These are phyloP conservation scores for Panaeolus cyanescens DNA, from an alignment of 768 basidiomycete species.

Conservation along the genomic window DNA sequence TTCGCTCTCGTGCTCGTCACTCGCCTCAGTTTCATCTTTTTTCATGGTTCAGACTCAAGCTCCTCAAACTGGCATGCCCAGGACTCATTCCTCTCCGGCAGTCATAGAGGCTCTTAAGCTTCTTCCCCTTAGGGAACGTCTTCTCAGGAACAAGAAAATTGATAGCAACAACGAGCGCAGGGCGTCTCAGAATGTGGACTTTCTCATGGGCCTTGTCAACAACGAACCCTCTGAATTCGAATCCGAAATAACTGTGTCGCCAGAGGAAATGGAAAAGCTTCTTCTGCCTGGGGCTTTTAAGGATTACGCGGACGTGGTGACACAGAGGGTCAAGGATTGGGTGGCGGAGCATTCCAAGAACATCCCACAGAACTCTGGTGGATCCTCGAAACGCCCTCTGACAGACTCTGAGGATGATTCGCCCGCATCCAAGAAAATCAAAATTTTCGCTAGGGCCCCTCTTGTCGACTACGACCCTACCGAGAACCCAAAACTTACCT, in stretches of 20 bases:
- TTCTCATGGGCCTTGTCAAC: background rate
- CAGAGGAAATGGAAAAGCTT: too few species aligned
- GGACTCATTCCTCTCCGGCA: background rate
- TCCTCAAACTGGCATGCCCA: too few species aligned
- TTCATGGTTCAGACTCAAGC: too few species aligned
- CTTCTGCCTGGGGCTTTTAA: background rate
- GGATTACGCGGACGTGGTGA: background rate
- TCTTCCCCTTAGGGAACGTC: background rate
- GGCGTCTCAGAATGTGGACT: background rate
- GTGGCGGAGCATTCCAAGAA: too few species aligned
- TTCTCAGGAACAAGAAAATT: slow-evolving; percentile 10
- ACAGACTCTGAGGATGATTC: background rate
- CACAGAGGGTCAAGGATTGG: too few species aligned
- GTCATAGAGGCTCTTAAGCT: background rate
- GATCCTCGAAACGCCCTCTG: background rate
- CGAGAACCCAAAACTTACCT: too few species aligned
- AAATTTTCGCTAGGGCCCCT: background rate
- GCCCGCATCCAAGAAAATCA: background rate
- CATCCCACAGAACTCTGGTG: background rate
- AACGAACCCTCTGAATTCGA: background rate
- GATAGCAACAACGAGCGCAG: slow-evolving; percentile 7
- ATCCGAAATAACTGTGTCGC: slow-evolving; percentile 6
- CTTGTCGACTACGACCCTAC: too few species aligned
- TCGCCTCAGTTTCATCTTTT: too few species aligned
- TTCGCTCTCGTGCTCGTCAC: too few species aligned